Evolutionary conservation across 2,329 filamentous ascomycete species (phyloP).

Genomic region (Helotiales sp.): DNA sequence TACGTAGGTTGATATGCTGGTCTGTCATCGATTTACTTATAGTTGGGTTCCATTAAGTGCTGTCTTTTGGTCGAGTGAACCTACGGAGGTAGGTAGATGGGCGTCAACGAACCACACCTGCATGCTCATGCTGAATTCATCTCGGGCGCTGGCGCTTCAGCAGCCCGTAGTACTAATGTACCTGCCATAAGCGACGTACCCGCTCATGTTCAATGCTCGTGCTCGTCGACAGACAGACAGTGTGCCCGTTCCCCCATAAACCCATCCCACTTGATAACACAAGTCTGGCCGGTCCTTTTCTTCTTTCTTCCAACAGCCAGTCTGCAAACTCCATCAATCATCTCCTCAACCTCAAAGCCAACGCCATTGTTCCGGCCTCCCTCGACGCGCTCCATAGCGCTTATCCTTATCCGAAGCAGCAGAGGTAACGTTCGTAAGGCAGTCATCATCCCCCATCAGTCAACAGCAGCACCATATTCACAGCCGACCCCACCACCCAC

Average conservation of each 20-base stretch:
- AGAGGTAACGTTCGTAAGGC: neutral
- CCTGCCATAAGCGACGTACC: neutral
- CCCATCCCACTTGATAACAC: neutral
- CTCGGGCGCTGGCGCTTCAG: neutral
- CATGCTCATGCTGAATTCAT: too few relatives aligned
- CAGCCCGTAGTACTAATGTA: too few relatives aligned
- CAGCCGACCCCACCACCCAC: conserved; percentile 9
- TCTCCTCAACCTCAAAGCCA: neutral
- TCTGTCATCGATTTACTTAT: neutral
- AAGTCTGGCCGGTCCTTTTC: neutral
- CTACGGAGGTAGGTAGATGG: too few relatives aligned
- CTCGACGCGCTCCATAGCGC: neutral
- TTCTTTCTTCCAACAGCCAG: neutral
- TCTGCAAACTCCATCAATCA: neutral
- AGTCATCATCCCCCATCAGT: conserved; percentile 2
- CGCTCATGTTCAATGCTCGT: too few relatives aligned
- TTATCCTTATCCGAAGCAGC: too few relatives aligned
- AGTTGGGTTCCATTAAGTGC: neutral
- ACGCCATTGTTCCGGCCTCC: neutral
- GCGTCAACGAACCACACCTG: neutral
- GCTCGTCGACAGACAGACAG: too few relatives aligned
- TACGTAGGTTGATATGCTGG: neutral
- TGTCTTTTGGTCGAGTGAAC: too few relatives aligned
- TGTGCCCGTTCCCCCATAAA: too few relatives aligned
- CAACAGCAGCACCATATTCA: conserved; percentile 1